Evolutionary conservation across 2,329 filamentous ascomycete species (phyloP).

Genomic region (Blastomyces parvus): DNA sequence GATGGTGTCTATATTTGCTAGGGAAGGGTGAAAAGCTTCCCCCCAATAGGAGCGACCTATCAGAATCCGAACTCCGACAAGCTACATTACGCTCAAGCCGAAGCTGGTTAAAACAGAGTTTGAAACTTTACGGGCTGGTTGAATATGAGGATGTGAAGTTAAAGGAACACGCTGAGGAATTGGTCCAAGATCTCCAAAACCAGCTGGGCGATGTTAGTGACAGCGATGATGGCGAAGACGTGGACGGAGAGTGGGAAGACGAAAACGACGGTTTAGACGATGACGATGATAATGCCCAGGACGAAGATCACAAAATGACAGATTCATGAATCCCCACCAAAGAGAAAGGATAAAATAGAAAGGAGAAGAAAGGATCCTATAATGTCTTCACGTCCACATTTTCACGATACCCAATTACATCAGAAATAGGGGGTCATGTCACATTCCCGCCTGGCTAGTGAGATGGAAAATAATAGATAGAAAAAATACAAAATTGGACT

Average conservation of each 20-base stretch:
- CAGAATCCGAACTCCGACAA: conserved; percentile 44
- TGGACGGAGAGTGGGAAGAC: conserved; percentile 43
- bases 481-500: not conserved
- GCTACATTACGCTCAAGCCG: conserved; percentile 63
- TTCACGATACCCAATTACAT: conserved; percentile 26
- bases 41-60: conserved; percentile 20
- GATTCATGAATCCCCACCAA: conserved; percentile 32
- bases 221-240: conserved; percentile 47
- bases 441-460: not conserved
- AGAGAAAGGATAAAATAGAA: conserved; percentile 14
- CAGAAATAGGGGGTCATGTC: not conserved
- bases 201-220: conserved; percentile 52
- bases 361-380: not conserved
- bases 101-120: conserved; percentile 71
- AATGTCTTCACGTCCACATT: conserved; percentile 12
- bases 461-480: not conserved
- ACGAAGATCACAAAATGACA: conserved; percentile 47
- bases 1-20: conserved; percentile 78
- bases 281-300: conserved; percentile 31
- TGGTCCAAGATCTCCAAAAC: conserved; percentile 47
- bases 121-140: conserved; percentile 66
- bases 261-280: conserved; percentile 43
- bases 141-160: conserved; percentile 57
- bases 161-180: conserved; percentile 36
- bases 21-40: conserved; percentile 31